These are phyloP conservation scores for Cladosporium colombiae DNA, from an alignment of 2,329 filamentous ascomycete species.

Conservation along the genomic window DNA sequence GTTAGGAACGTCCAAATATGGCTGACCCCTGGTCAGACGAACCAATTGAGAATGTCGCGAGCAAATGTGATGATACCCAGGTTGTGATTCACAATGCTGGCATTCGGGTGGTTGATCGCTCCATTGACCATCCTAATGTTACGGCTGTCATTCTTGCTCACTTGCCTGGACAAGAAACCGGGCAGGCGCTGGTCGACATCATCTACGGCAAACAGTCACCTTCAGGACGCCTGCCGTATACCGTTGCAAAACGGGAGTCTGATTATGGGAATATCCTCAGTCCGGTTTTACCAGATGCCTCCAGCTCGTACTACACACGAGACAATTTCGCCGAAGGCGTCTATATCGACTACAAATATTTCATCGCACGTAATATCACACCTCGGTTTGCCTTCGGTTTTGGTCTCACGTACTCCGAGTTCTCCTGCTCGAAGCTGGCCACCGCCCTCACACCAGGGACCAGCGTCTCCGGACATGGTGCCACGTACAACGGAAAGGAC, in stretches of 20 bases:
- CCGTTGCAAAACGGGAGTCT: slow-evolving; percentile 33
- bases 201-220: slow-evolving; percentile 34
- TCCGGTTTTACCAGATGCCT: slow-evolving; percentile 20
- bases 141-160: slow-evolving; percentile 35
- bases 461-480: slow-evolving; percentile 53
- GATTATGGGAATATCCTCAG: slow-evolving; percentile 34
- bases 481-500: slow-evolving; percentile 55
- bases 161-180: slow-evolving; percentile 34
- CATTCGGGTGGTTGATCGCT: slow-evolving; percentile 34
- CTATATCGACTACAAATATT: slow-evolving; percentile 49
- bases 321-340: slow-evolving; percentile 44
- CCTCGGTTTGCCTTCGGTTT: slow-evolving; percentile 49
- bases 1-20: slow-evolving; percentile 31
- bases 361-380: slow-evolving; percentile 43
- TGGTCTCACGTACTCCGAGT: slow-evolving; percentile 46
- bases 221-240: slow-evolving; percentile 35
- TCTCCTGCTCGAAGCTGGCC: slow-evolving; percentile 39
- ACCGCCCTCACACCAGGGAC: slow-evolving; percentile 47
- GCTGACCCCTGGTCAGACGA: slow-evolving; percentile 22
- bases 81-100: slow-evolving; percentile 37
- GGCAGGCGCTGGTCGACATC: slow-evolving; percentile 33
- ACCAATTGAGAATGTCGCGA: slow-evolving; percentile 34
- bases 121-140: slow-evolving; percentile 34
- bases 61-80: slow-evolving; percentile 35
- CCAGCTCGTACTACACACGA: slow-evolving; percentile 2